Conservation (phyloP, 768 basidiomycete species). For the Tremella yokohamensis region DNA sequence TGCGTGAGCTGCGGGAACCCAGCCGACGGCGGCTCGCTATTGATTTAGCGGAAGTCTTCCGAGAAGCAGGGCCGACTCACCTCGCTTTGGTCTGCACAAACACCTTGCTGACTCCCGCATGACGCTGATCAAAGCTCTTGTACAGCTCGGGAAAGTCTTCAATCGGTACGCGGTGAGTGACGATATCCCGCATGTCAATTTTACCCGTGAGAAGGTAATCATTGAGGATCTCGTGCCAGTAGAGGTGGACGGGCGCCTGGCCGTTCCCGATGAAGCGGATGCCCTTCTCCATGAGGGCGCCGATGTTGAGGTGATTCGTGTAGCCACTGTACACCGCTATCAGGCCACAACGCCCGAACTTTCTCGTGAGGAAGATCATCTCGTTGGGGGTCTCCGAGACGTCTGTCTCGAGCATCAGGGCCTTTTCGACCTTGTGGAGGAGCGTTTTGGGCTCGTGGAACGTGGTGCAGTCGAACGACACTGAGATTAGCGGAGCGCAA, state of each 20-base stretch:
- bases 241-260: conserved; percentile 69
- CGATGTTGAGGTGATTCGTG: conserved; percentile 60
- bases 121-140: conserved; percentile 61
- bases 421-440: conserved; percentile 65
- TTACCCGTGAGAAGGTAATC: conserved; percentile 63
- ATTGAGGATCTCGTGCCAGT: conserved; percentile 68
- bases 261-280: conserved; percentile 68
- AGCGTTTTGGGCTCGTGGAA: conserved; percentile 70
- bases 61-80: conserved; percentile 20
- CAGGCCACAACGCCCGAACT: conserved; percentile 57
- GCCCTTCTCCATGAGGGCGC: conserved; percentile 75
- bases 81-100: conserved; percentile 68
- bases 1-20: conserved; percentile 59
- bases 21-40: conserved; percentile 53
- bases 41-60: no score
- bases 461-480: conserved; percentile 49
- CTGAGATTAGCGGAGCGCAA: no score
- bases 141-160: conserved; percentile 66
- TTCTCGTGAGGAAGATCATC: conserved; percentile 55
- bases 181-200: conserved; percentile 61
- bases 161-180: conserved; percentile 51
- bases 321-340: conserved; percentile 68
- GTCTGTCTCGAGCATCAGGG: conserved; percentile 72
- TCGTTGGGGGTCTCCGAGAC: conserved; percentile 64
- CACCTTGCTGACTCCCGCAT: conserved; percentile 64